Evolutionary conservation across 2,329 filamentous ascomycete genomes (phyloP).

Genomic region (Cyphellophora europaea): DNA sequence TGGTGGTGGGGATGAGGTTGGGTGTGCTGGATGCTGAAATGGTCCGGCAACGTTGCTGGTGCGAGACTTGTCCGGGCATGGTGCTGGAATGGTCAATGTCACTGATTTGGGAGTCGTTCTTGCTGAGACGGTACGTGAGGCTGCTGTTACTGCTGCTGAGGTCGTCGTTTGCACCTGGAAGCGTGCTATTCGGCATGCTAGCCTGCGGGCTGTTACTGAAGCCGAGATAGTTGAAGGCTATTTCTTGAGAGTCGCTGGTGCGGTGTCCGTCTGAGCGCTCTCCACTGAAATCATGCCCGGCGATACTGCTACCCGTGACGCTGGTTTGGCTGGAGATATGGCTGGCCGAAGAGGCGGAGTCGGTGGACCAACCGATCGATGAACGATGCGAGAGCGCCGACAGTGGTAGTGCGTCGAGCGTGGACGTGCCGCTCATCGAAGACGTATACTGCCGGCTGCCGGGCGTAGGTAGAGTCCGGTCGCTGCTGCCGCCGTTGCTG

Average conservation of each 20-base stretch:
- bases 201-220: background rate
- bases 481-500: conserved; percentile 1
- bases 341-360: conserved; percentile 5
- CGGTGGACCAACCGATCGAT: conserved; percentile 6
- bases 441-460: background rate
- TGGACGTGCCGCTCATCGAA: background rate
- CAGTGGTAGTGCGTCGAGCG: conserved; percentile 5
- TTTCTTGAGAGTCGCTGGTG: background rate
- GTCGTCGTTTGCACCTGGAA: background rate
- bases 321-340: conserved; percentile 6
- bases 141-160: no score
- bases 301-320: conserved; percentile 1
- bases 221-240: background rate
- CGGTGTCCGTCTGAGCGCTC: background rate
- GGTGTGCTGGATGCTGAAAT: no score
- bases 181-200: background rate
- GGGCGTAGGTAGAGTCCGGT: conserved; percentile 3
- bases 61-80: no score
- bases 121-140: no score
- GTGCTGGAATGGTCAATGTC: no score
- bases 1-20: no score
- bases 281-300: conserved; percentile 2
- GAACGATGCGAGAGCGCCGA: conserved; percentile 6
- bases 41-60: no score
- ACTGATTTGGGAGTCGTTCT: no score